phyloP scores from a whole-genome alignment of 2,329 filamentous ascomycete species.

The Pseudopyrenochaeta lycopersici region DNA sequence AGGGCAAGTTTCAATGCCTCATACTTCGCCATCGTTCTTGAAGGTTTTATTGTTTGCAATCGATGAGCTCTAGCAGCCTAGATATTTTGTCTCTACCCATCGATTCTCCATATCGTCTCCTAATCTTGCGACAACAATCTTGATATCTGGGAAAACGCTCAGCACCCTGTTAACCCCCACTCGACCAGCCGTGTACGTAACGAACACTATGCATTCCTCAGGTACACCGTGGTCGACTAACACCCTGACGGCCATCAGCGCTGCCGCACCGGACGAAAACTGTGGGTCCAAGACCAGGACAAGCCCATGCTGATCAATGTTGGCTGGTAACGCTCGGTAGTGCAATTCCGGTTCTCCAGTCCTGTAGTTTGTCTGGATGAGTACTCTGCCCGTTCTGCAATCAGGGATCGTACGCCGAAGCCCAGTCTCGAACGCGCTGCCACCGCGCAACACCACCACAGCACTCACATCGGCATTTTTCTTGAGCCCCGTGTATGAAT shows the following conservation, averaged over 20 bases:
- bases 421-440: slow-evolving; percentile 86
- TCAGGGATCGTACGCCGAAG: slow-evolving; percentile 91
- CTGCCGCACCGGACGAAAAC: slow-evolving; percentile 88
- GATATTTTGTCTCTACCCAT: slow-evolving; percentile 90
- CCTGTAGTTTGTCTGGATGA: slow-evolving; percentile 82
- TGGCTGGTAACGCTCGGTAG: slow-evolving; percentile 78
- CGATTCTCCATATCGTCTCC: slow-evolving; percentile 83
- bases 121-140: slow-evolving; percentile 84
- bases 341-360: slow-evolving; percentile 89
- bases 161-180: slow-evolving; percentile 85
- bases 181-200: slow-evolving; percentile 88
- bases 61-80: slow-evolving; percentile 72
- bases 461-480: slow-evolving; percentile 73
- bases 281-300: slow-evolving; percentile 91
- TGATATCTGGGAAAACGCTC: slow-evolving; percentile 87
- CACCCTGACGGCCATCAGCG: slow-evolving; percentile 95
- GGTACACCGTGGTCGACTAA: slow-evolving; percentile 91
- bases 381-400: slow-evolving; percentile 84
- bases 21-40: background rate
- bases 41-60: background rate
- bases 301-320: slow-evolving; percentile 77
- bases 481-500: slow-evolving; percentile 75
- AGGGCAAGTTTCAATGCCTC: background rate
- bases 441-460: slow-evolving; percentile 87
- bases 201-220: slow-evolving; percentile 86